Percentiles rank a stretch among this genome's conserved stretches.
These are phyloP conservation scores for Piromyces finnis DNA, from an alignment of 192 early-diverging fungal genomes.

Conservation along the genomic window DNA sequence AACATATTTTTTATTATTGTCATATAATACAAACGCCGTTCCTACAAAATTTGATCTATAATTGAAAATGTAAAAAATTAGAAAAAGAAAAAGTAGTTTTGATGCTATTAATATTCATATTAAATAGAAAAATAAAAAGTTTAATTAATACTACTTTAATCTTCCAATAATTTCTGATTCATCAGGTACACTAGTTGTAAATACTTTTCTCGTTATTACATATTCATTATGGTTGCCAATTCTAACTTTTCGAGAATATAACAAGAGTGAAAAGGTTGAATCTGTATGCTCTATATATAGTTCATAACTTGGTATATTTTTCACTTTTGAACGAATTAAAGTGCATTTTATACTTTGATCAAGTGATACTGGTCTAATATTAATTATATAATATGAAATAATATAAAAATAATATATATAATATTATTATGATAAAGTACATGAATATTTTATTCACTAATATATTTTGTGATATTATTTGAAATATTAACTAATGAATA, in stretches of 20 bases:
- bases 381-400: too few relatives aligned
- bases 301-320: not conserved
- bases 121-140: too few relatives aligned
- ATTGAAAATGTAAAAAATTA: too few relatives aligned
- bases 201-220: not conserved
- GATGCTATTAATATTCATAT: too few relatives aligned
- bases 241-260: not conserved
- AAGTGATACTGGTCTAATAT: not conserved
- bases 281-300: not conserved
- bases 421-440: too few relatives aligned
- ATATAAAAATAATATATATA: too few relatives aligned
- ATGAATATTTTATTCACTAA: too few relatives aligned
- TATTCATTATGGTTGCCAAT: not conserved
- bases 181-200: not conserved
- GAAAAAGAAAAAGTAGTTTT: too few relatives aligned
- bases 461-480: too few relatives aligned
- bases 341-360: not conserved
- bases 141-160: not conserved
- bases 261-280: not conserved
- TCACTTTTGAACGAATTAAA: not conserved
- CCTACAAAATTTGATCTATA: slow-evolving; percentile 68
- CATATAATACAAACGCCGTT: slow-evolving; percentile 62
- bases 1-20: slow-evolving; percentile 22
- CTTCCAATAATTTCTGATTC: not conserved
- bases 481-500: too few relatives aligned